Evolutionary conservation across 2,329 filamentous ascomycete genomes (phyloP), one percentile per base, ranked within the genome.

Genomic region (Neurospora sp.): DNA sequence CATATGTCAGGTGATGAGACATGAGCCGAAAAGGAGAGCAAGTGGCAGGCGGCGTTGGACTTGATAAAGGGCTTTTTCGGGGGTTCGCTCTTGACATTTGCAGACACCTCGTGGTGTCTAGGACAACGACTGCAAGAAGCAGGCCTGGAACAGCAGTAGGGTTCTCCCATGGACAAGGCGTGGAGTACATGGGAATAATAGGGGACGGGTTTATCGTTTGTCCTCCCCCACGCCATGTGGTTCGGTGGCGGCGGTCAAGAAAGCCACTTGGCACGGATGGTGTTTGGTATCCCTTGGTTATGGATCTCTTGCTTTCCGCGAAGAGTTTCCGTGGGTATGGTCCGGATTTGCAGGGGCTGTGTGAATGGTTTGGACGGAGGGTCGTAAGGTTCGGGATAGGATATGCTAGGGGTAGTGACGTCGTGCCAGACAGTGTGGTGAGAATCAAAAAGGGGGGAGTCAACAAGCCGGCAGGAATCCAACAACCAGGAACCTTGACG

Each of bases 1-100:
- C 28, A 70, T 69, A 72, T 72, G 67, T 41, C 70, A 73, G 67
- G 73, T 67, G 71, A 74, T 76, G 74, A 74, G 74, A 76, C 74
- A 68, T 33, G 15, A 17, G 52, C 66, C 68, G 41, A 70, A 69
- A 46, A 52, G 69, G 71, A 52, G 41, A 17, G 68, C 36, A 41
- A 65, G 46, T n/a, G 67, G 43, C 23, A 69, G 69, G 67, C 70
- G 67, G 66, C 69, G 74, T 73, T 62, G 71, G 72, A 75, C 72
- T 74, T 76, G 73, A 75, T 71, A 68, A 67, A 57, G 71, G 46
- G 46, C 12, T 57, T 57, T 57, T 57, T 19, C 17, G 15, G 52
- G 28, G 52, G 23, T 62, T 62, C 52, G 52, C 52, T 62, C 52
- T 62, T 62, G 52, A 62, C 52, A 70, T 72, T 69, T 69, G 67